These are phyloP conservation scores for Rhodotorula paludigena DNA, from an alignment of 768 basidiomycete species.

Conservation along the genomic window DNA sequence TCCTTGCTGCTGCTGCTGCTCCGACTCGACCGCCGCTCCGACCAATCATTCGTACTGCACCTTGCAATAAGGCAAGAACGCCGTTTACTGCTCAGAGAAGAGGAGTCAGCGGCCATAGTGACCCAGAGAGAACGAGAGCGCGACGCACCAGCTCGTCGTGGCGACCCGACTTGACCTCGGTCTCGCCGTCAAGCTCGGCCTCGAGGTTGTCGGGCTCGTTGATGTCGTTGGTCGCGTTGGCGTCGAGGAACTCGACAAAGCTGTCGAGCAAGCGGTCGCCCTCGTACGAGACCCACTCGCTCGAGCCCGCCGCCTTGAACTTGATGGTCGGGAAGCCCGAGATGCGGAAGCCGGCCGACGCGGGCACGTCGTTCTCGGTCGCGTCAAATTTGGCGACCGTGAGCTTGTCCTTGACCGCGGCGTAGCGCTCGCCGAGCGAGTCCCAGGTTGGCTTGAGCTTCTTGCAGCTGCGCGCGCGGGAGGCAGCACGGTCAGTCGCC, in stretches of 20 bases:
- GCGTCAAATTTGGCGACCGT: slow-evolving; percentile 83
- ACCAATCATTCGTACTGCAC: too few species aligned
- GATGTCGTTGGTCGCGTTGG: slow-evolving; percentile 40
- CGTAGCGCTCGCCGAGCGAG: slow-evolving; percentile 76
- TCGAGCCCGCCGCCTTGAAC: slow-evolving; percentile 83
- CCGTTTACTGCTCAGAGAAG: not conserved
- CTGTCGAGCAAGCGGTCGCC: slow-evolving; percentile 56
- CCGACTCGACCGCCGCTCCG: too few species aligned
- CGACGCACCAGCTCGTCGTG: slow-evolving; percentile 29
- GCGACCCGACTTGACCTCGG: slow-evolving; percentile 10
- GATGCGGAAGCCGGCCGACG: slow-evolving; percentile 72
- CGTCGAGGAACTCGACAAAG: slow-evolving; percentile 41
- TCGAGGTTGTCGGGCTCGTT: slow-evolving; percentile 17
- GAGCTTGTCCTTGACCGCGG: slow-evolving; percentile 48
- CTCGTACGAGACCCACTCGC: slow-evolving; percentile 84
- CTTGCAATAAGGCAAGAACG: not conserved
- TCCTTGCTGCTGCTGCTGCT: too few species aligned
- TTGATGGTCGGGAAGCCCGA: slow-evolving; percentile 86
- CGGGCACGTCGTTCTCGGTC: slow-evolving; percentile 90
- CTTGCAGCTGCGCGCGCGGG: slow-evolving; percentile 66
- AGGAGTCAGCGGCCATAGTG: not conserved
- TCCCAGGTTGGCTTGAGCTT: slow-evolving; percentile 94
- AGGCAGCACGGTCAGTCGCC: slow-evolving; percentile 5
- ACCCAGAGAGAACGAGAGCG: not conserved
- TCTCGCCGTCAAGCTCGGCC: slow-evolving; percentile 25